A percentile compares a stretch with the other conserved stretches of the same genome.
These are phyloP conservation scores for Globisporangium paddicum DNA, from an alignment of 352 stramenopile species.

Conservation along the genomic window DNA sequence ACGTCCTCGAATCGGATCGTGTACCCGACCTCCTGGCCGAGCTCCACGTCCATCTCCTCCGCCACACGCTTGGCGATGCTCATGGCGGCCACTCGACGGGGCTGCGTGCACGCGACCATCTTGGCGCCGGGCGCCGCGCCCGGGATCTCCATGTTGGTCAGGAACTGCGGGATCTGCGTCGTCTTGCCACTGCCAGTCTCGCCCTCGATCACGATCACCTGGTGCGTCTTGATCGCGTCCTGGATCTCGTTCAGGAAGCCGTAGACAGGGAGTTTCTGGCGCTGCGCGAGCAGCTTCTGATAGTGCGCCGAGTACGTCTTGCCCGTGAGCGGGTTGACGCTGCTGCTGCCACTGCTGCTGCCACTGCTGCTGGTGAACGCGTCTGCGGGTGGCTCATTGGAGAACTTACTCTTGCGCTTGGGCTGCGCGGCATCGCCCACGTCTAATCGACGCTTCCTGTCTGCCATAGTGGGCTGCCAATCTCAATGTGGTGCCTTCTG, in stretches of 20 bases:
- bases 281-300: constrained; percentile 86
- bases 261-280: constrained; percentile 98
- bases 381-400: constrained; percentile 34
- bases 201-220: constrained; percentile 97
- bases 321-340: constrained; percentile 91
- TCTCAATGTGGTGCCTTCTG: neutral
- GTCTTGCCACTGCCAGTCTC: constrained; percentile 98
- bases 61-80: constrained; percentile 97
- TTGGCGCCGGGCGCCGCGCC: constrained; percentile 53
- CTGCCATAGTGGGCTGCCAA: constrained; percentile 37
- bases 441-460: constrained; percentile 65
- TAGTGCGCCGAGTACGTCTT: constrained; percentile 90
- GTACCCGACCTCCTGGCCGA: constrained; percentile 98
- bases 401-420: constrained; percentile 82
- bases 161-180: constrained; percentile 95
- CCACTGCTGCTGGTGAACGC: neutral
- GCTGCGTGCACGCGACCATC: constrained; percentile 96
- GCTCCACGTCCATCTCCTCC: constrained; percentile 98
- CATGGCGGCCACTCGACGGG: constrained; percentile 96
- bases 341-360: neutral
- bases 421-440: constrained; percentile 43
- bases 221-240: constrained; percentile 91
- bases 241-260: constrained; percentile 97
- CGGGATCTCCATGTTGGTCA: constrained; percentile 74
- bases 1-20: constrained; percentile 99